Conservation (phyloP, 192 early-diverging fungal genomes). For the Linnemannia zychae region DNA sequence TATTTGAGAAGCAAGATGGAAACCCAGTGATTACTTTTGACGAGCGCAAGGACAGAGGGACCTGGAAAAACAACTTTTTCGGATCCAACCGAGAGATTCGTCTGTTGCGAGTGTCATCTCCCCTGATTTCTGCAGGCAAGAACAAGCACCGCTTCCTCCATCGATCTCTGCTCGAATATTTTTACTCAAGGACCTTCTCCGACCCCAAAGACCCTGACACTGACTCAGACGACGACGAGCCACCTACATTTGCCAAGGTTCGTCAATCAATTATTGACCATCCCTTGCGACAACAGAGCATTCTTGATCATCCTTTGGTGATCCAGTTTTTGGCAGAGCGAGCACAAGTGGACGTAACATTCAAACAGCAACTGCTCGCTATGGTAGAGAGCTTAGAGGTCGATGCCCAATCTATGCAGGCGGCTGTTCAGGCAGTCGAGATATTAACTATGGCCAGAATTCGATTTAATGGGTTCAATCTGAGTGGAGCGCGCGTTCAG, state of each 20-base stretch:
- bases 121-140: neutral
- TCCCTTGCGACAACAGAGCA: neutral
- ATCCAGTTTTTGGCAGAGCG: neutral
- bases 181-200: neutral
- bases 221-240: neutral
- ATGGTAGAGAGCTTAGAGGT: too few species aligned
- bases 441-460: too few species aligned
- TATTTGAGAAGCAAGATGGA: neutral
- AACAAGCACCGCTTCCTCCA: neutral
- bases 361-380: too few species aligned
- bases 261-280: neutral
- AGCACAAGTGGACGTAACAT: neutral
- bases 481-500: too few species aligned
- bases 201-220: neutral
- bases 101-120: neutral
- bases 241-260: neutral
- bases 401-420: too few species aligned
- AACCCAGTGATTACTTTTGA: neutral
- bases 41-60: neutral
- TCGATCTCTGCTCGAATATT: neutral
- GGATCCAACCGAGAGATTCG: neutral
- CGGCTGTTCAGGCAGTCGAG: too few species aligned
- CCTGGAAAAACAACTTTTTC: neutral
- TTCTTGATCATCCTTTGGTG: neutral
- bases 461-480: too few species aligned